phyloP scores from a whole-genome alignment of 2,329 filamentous ascomycete species.

The Epicoccum sorghinum region DNA sequence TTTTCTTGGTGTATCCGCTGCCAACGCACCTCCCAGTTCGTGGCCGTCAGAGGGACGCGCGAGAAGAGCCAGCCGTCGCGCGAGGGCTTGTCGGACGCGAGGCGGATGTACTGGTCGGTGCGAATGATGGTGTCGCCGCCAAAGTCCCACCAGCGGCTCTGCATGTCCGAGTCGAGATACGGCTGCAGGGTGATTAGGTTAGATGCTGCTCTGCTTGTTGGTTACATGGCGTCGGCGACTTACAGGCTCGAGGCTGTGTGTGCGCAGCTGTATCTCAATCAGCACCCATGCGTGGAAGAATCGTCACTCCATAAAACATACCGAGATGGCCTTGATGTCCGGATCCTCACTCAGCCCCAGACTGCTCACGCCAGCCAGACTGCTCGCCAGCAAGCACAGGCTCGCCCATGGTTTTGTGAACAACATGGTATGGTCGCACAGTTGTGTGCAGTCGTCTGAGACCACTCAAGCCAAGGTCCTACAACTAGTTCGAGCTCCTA shows the following conservation, averaged over 20 bases:
- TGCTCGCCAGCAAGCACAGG: slow-evolving; percentile 48
- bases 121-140: slow-evolving; percentile 90
- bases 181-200: slow-evolving; percentile 62
- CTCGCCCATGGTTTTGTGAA: slow-evolving; percentile 44
- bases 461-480: slow-evolving; percentile 13
- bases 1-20: neutral
- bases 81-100: slow-evolving; percentile 88
- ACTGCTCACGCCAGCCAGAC: slow-evolving; percentile 36
- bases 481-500: neutral
- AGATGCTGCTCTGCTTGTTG: slow-evolving; percentile 14
- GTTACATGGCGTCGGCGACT: slow-evolving; percentile 47
- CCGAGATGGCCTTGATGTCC: slow-evolving; percentile 69
- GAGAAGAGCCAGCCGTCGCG: slow-evolving; percentile 95
- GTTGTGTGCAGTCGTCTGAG: slow-evolving; percentile 18
- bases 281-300: slow-evolving; percentile 20
- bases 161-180: slow-evolving; percentile 97
- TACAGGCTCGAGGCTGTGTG: slow-evolving; percentile 82
- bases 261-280: slow-evolving; percentile 68
- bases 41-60: slow-evolving; percentile 90
- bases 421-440: slow-evolving; percentile 44
- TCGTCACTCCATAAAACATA: slow-evolving; percentile 47
- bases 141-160: slow-evolving; percentile 99
- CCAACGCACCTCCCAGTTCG: slow-evolving; percentile 82
- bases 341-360: slow-evolving; percentile 46
- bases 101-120: slow-evolving; percentile 81